These are phyloP conservation scores for Selaginella tamariscina DNA, from an alignment of 75 land plant genomes.

Conservation along the genomic window DNA sequence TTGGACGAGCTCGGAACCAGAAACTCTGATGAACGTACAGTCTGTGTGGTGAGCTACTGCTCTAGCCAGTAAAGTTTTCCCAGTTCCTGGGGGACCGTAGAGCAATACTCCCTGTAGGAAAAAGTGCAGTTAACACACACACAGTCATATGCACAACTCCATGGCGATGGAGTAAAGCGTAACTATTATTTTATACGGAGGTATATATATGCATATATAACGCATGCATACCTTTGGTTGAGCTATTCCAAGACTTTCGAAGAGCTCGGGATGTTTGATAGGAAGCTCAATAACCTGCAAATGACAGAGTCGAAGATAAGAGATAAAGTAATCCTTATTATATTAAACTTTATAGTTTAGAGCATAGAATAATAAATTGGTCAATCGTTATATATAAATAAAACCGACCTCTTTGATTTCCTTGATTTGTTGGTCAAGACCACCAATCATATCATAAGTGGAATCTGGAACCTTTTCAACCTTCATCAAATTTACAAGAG, in stretches of 20 bases:
- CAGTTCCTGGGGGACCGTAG: slow-evolving; percentile 89
- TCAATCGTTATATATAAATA: not conserved
- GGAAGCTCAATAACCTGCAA: slow-evolving; percentile 93
- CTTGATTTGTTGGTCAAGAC: slow-evolving; percentile 87
- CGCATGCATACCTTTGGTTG: slow-evolving; percentile 68
- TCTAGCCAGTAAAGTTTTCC: slow-evolving; percentile 65
- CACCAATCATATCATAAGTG: slow-evolving; percentile 95
- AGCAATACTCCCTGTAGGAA: slow-evolving; percentile 54
- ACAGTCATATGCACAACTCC: too few species aligned
- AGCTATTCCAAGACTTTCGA: slow-evolving; percentile 95
- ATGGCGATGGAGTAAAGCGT: too few species aligned
- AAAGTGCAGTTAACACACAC: not conserved
- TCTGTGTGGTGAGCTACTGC: slow-evolving; percentile 98
- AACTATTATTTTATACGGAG: not conserved
- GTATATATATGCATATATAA: too few species aligned
- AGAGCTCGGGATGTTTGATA: slow-evolving; percentile 91
- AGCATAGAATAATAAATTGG: not conserved
- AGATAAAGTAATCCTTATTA: not conserved
- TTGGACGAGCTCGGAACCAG: slow-evolving; percentile 95
- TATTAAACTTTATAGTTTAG: not conserved
- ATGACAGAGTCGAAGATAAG: too few species aligned
- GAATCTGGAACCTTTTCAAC: slow-evolving; percentile 95
- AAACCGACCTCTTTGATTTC: slow-evolving; percentile 70
- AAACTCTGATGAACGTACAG: slow-evolving; percentile 91
- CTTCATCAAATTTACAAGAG: slow-evolving; percentile 84